Conservation (phyloP, 2,329 filamentous ascomycete genomes). For the Diatrype stigma region DNA sequence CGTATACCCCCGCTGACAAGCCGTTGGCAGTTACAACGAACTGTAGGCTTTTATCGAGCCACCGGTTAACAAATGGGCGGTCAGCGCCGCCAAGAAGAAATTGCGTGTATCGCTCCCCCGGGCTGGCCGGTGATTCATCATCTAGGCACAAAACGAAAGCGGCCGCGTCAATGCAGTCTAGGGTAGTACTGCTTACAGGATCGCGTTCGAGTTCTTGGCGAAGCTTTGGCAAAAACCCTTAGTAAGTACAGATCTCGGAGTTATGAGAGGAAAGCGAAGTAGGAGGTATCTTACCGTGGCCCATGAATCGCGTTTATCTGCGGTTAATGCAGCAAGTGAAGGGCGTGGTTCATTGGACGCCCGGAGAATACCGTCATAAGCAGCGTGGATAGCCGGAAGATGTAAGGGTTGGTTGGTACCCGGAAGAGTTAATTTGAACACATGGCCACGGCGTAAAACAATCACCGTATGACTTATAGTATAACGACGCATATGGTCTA, state of each 20-base stretch:
- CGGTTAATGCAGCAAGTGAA: conserved; percentile 8
- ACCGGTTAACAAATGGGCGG: conserved; percentile 9
- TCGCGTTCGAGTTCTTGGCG: conserved; percentile 7
- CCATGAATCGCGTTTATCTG: conserved; percentile 13
- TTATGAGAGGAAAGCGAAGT: too few relatives aligned
- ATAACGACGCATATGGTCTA: conserved; percentile 6
- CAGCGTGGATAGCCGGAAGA: not conserved
- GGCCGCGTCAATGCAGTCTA: conserved; percentile 5
- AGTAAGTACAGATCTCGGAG: too few relatives aligned
- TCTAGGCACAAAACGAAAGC: conserved; percentile 14
- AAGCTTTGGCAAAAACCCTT: too few relatives aligned
- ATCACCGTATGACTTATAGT: conserved; percentile 6
- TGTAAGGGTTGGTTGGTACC: not conserved
- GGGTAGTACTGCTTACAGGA: conserved; percentile 1
- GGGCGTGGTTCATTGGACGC: not conserved
- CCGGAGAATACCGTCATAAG: conserved; percentile 7
- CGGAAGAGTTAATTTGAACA: conserved; percentile 9
- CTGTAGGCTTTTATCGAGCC: conserved; percentile 14
- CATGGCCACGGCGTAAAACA: conserved; percentile 11
- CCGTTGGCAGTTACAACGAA: conserved; percentile 13
- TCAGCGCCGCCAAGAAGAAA: conserved; percentile 7
- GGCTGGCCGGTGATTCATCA: conserved; percentile 6
- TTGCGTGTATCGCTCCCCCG: conserved; percentile 8
- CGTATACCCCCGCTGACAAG: conserved; percentile 7
- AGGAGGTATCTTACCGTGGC: conserved; percentile 4